Base-by-base conservation (phyloP, 2,329 filamentous ascomycete species). In the Nemania serpens region DNA sequence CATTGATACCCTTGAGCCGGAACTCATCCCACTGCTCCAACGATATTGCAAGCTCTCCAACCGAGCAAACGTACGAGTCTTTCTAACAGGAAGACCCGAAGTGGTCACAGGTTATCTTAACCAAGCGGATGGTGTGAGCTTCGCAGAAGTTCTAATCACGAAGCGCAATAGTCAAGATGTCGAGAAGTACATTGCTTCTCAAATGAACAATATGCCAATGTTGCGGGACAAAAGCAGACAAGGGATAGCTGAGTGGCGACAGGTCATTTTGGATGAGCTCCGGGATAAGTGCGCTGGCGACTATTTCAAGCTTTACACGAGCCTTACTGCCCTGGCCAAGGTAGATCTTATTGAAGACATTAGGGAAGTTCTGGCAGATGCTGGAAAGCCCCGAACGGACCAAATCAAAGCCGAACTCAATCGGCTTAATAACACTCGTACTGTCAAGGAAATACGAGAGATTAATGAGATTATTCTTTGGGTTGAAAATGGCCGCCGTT, bases 401-500 rank as follows among this genome's bases (percentile, higher is more conserved):
- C 74, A 75, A 58, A 74, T 76, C 29, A 68, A 70, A 43, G 66
- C 69, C 15, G 75, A 76, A 20, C 66, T 77, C 34, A 67, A 69
- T 25, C 66, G 60, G 0, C 70, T 77, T 15, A 75, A 76, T 52
- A 66, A 66, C 22, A 68, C 53, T 3, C 68, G 73, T 2, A 75
- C 73, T 0, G 43, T 69, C 3, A 75, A 74, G 42, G 74, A 77
- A 52, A 75, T 77, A 3, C 49, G 68, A 10, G 74, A 77, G 46
- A 76, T 76, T 48, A 77, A 77, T 51, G 75, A 76, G 54, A 73
- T 77, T 13, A 74, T 76, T 22, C 62, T 73, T n/a, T 76, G 75
- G 74, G 56, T 75, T 10, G 69, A 71, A 29, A 57, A 53, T 6
- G 73, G 68, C 2, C 58, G 66, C 15, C 51, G 60, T 2, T 75